Evolutionary conservation across 768 basidiomycete genomes (phyloP).

Genomic region (Macrolepiota fuliginosa): DNA sequence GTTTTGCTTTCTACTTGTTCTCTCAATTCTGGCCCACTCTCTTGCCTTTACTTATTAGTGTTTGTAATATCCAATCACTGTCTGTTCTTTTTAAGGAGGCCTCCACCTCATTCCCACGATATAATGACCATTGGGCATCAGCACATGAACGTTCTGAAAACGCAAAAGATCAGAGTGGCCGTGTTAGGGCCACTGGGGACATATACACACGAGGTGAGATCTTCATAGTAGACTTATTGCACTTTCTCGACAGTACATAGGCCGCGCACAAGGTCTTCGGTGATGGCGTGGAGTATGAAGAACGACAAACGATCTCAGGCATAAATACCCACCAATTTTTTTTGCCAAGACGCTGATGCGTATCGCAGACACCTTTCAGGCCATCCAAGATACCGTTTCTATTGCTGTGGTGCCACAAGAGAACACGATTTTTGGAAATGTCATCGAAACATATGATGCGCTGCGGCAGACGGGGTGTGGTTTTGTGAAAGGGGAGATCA

Average conservation of each 20-base stretch:
- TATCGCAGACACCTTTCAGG: conserved; percentile 53
- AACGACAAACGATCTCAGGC: conserved; percentile 35
- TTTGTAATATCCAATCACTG: conserved; percentile 1
- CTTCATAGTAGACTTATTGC: background rate
- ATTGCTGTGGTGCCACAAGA: conserved; percentile 78
- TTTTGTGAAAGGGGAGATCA: conserved; percentile 60
- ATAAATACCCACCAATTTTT: background rate
- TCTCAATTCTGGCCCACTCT: background rate
- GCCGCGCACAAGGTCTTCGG: conserved; percentile 40
- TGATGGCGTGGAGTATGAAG: conserved; percentile 28
- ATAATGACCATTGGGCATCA: conserved; percentile 1
- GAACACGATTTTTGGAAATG: conserved; percentile 72
- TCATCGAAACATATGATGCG: conserved; percentile 71
- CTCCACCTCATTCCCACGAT: conserved; percentile 5
- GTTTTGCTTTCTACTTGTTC: background rate
- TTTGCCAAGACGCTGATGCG: background rate
- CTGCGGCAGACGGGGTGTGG: conserved; percentile 46
- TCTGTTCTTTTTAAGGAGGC: background rate
- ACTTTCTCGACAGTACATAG: conserved; percentile 21
- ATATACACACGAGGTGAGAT: conserved; percentile 56
- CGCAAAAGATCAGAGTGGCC: conserved; percentile 34
- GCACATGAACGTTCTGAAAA: no score
- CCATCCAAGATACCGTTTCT: conserved; percentile 39
- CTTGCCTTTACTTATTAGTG: background rate
- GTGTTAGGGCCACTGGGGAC: conserved; percentile 71